Evolutionary conservation across 108 stramenopile species (phyloP), one percentile per base, ranked within the genome.

Genomic region (Nitzschia inconspicua): DNA sequence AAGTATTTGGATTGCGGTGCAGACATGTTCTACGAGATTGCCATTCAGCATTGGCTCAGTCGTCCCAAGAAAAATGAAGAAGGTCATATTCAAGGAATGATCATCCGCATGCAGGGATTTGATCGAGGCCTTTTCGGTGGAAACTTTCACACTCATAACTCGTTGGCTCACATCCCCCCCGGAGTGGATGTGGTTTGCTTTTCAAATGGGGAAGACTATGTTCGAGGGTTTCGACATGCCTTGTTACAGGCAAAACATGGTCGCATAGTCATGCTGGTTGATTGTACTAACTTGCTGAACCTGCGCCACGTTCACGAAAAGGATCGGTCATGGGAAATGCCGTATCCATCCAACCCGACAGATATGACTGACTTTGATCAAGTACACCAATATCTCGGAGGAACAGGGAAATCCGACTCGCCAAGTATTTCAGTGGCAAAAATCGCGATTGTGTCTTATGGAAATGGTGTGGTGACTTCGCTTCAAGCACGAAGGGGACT

Each of bases 81-180:
- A n/a, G n/a, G n/a, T n/a, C n/a, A n/a, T n/a, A n/a, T n/a, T n/a
- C 79, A 13, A 55, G 93, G 93, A 35, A 88, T 90, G 86, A 55
- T 91, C 13, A 68, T 94, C 19, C 76, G 89, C 10, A 48, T 89
- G 9, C 93, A 88, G 61, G 93, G 93, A 2, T 91, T 94, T 75
- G 93, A 94, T 65, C 65, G 78, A 44, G 93, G 93, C 2, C 42
- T 76, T 4, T 89, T 89, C 46, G 83, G 88, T 31, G 88, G 88
- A n/a, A 89, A 94, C 48, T 94, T 89, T 68, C 93, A 94, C 56
- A 94, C 89, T 0, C 89, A 90, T 61, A 91, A 89, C 68, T 75
- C 66, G 72, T 72, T 94, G 42, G 53, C 70, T 1, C 82, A 85
- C 55, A 74, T 84, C 23, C 89, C 89, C 22, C 89, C 93, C 8